Base-by-base conservation (phyloP, 1,284 basidiomycete genomes). In the Irpex sp. region DNA sequence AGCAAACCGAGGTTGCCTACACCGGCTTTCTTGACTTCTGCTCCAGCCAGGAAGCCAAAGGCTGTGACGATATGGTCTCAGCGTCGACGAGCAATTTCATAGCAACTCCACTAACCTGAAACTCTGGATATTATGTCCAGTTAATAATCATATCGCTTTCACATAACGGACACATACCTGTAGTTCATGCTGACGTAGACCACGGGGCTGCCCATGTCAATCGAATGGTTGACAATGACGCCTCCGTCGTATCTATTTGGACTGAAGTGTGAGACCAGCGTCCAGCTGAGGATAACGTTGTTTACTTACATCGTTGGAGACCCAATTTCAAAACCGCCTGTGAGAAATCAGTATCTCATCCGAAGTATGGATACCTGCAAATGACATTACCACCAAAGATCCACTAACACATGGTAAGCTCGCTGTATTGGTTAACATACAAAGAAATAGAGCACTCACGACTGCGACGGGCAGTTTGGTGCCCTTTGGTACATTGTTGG, bases 121-220 rank as follows among this genome's bases (percentile, higher is more conserved):
- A 65, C 47, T 43, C 61, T 63, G n/a, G n/a, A 15, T 4, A 43
- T 33, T 5, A 3, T 17, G 5, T 19, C 19, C 8, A 17, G 15
- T 26, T 13, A 39, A 35, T 21, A 21, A 5, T 8, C 11, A 17
- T n/a, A 7, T 37, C 19, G 19, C 9, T 33, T 33, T 33, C n/a
- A 13, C 19, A 21, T 19, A 31, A 5, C 3, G 11, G 26, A 15
- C 43, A 67, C 70, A 58, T 19, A 71, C 70, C 85, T 78, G 68
- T 87, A 86, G 69, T 87, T 87, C 74, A 84, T 76, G 51, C 82
- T 79, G n/a, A 83, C 81, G 62, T 82, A 82, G 58, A 87, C 74
- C 31, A 83, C 75, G 0, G 83, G 83, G 61, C 78, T 72, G 26
- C 75, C 76, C n/a, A 84, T 67, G 5, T 70, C 71, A 11, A 84